phyloP scores from a whole-genome alignment of 2,329 filamentous ascomycete genomes.

The Huntiella abstrusa region DNA sequence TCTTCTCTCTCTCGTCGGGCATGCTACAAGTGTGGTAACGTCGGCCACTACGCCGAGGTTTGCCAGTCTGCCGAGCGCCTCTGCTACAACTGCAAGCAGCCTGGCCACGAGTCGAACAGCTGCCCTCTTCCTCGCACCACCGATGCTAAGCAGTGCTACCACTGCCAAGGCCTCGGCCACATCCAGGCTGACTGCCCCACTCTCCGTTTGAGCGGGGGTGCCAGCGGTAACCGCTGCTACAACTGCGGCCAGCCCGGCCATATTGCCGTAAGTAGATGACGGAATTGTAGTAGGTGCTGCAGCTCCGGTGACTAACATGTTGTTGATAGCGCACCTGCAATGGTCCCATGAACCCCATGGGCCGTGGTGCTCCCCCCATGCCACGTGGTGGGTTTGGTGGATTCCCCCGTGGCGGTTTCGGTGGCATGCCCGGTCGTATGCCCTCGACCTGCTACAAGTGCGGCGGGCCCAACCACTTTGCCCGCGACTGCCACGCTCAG shows the following conservation, averaged over 20 bases:
- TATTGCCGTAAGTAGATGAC: slow-evolving; percentile 48
- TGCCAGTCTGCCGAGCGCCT: slow-evolving; percentile 96
- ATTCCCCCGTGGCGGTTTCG: slow-evolving; percentile 54
- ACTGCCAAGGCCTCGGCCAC: slow-evolving; percentile 95
- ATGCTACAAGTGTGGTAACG: slow-evolving; percentile 70
- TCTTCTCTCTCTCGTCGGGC: slow-evolving; percentile 65
- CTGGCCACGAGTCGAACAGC: slow-evolving; percentile 91
- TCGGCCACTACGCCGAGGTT: slow-evolving; percentile 69
- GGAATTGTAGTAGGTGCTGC: background rate
- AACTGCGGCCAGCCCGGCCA: slow-evolving; percentile 88
- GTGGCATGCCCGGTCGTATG: slow-evolving; percentile 38
- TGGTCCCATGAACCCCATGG: slow-evolving; percentile 48
- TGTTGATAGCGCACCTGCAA: slow-evolving; percentile 51
- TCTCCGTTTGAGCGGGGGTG: slow-evolving; percentile 69
- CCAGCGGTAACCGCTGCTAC: slow-evolving; percentile 80
- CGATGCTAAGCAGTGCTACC: slow-evolving; percentile 99
- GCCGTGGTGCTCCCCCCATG: slow-evolving; percentile 42
- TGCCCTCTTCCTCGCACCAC: slow-evolving; percentile 94
- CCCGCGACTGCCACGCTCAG: slow-evolving; percentile 93
- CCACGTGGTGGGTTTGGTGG: slow-evolving; percentile 51
- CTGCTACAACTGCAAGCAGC: slow-evolving; percentile 99
- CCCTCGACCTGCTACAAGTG: slow-evolving; percentile 58
- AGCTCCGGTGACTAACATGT: background rate
- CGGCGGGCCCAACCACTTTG: slow-evolving; percentile 88
- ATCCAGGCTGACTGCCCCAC: slow-evolving; percentile 98